Conservation (phyloP, 2,329 filamentous ascomycete species). For the Fusarium acutatum region DNA sequence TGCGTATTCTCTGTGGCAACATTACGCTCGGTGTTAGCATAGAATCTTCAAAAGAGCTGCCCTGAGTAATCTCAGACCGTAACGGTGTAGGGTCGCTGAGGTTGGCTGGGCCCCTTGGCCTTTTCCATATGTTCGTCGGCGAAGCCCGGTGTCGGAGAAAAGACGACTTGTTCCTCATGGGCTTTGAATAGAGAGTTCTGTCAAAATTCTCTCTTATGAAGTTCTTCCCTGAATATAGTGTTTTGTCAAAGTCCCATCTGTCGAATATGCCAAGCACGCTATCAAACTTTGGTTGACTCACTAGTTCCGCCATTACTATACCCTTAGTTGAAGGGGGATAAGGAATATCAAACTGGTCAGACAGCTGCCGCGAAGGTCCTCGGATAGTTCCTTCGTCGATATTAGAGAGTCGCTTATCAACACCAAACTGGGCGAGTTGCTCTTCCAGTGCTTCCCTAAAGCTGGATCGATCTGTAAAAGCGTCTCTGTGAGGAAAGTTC, state of each 20-base stretch:
- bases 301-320: constrained; percentile 9
- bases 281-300: constrained; percentile 8
- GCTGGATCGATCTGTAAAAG: constrained; percentile 9
- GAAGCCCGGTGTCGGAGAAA: constrained; percentile 40
- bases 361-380: constrained; percentile 34
- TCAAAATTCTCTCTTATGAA: background rate
- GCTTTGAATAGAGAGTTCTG: constrained; percentile 3
- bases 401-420: constrained; percentile 1
- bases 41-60: constrained; percentile 10
- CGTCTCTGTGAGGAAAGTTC: constrained; percentile 24
- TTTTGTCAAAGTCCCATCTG: background rate
- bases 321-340: constrained; percentile 41
- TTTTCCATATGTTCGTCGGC: constrained; percentile 16
- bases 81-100: constrained; percentile 2
- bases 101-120: constrained; percentile 1
- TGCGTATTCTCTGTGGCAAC: constrained; percentile 13
- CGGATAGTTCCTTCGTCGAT: constrained; percentile 13
- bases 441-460: constrained; percentile 16
- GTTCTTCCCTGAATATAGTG: background rate
- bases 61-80: background rate
- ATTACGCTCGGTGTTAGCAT: background rate
- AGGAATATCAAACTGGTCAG: constrained; percentile 49
- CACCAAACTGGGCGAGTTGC: constrained; percentile 4
- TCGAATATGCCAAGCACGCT: background rate
- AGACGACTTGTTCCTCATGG: constrained; percentile 44